These are phyloP conservation scores for Epichloe aotearoae DNA, from an alignment of 2,329 filamentous ascomycete genomes.

Conservation along the genomic window DNA sequence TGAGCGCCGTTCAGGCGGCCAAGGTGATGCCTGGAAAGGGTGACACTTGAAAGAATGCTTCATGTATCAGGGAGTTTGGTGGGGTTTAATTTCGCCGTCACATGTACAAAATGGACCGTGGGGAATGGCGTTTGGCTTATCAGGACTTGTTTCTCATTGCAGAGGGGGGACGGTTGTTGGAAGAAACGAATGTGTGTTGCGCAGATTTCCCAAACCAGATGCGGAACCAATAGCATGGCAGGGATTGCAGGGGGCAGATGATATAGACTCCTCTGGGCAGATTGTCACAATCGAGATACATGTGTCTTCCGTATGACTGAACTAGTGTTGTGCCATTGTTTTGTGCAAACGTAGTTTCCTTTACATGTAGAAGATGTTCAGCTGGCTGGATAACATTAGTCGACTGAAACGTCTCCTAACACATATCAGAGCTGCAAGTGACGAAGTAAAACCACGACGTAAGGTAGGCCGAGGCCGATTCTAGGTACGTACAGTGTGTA, in stretches of 20 bases:
- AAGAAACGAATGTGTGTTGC: neutral
- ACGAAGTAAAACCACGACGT: no score
- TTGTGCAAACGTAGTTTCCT: no score
- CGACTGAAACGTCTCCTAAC: no score
- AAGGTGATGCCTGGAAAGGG: constrained; percentile 61
- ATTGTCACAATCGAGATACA: constrained; percentile 6
- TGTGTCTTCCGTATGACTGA: no score
- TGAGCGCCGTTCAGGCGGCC: constrained; percentile 89
- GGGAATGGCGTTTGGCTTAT: neutral
- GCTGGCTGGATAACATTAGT: no score
- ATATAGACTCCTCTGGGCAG: neutral
- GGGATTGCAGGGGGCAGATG: neutral
- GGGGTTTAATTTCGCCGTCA: neutral
- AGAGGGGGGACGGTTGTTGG: no score
- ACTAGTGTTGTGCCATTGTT: no score
- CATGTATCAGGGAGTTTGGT: neutral
- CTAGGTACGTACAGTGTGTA: no score
- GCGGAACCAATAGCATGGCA: neutral
- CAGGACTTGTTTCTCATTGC: neutral
- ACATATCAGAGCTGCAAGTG: no score
- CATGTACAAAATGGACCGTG: neutral
- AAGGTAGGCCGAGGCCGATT: no score
- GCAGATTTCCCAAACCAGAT: neutral
- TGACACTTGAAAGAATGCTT: constrained; percentile 18
- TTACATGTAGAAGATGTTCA: no score